Conservation (phyloP, 2,329 filamentous ascomycete genomes). For the Nothomitra cinnamomea region DNA sequence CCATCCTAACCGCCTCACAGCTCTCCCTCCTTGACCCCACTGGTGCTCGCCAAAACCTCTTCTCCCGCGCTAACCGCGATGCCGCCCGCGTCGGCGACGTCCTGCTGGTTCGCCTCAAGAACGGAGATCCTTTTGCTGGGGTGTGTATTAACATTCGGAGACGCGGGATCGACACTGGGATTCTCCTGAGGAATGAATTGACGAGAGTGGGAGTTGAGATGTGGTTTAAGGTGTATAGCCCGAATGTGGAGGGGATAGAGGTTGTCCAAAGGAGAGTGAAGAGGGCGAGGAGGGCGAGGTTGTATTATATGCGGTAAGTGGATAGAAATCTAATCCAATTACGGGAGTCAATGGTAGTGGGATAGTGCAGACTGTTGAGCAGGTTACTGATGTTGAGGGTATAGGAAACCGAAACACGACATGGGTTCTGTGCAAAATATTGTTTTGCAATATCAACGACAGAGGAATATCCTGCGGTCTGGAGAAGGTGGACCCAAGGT, state of each 20-base stretch:
- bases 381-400: neutral
- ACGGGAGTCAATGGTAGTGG: neutral
- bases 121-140: constrained; percentile 77
- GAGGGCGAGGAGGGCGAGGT: constrained; percentile 68
- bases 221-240: constrained; percentile 93
- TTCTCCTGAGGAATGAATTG: constrained; percentile 72
- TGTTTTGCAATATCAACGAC: constrained; percentile 47
- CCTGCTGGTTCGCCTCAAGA: constrained; percentile 71
- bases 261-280: constrained; percentile 75
- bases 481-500: neutral
- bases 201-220: constrained; percentile 84
- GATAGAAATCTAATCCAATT: neutral
- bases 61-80: constrained; percentile 61
- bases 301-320: constrained; percentile 69
- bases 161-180: constrained; percentile 74
- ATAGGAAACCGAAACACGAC: constrained; percentile 61
- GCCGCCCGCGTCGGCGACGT: constrained; percentile 76
- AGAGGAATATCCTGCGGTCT: constrained; percentile 10
- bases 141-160: constrained; percentile 76
- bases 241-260: constrained; percentile 78
- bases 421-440: constrained; percentile 70
- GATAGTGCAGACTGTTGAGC: neutral
- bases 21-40: constrained; percentile 65
- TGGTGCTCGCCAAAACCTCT: constrained; percentile 65
- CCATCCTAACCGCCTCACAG: constrained; percentile 48